Conservation (phyloP, 1,284 basidiomycete genomes). For the Testicularia cyperi region DNA sequence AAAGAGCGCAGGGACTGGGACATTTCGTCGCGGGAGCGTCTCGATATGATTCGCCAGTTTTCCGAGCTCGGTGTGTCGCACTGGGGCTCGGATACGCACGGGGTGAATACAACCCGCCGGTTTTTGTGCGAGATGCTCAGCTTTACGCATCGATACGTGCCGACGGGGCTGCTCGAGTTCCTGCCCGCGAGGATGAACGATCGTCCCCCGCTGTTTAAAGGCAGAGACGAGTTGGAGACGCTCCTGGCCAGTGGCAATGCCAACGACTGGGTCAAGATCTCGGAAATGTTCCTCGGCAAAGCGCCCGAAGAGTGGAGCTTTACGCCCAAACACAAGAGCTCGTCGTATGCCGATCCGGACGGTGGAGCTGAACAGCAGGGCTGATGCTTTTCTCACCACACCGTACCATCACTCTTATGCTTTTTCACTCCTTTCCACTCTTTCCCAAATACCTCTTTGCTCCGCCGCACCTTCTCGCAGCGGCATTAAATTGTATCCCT, state of each 20-base stretch:
- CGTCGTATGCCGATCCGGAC: conserved; percentile 20
- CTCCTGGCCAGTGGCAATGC: conserved; percentile 77
- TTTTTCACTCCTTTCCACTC: too few species aligned
- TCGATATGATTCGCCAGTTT: conserved; percentile 75
- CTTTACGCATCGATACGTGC: conserved; percentile 92
- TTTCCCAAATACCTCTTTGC: too few species aligned
- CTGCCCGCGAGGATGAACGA: conserved; percentile 85
- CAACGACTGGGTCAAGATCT: conserved; percentile 91
- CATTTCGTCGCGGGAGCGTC: conserved; percentile 83
- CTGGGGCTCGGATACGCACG: conserved; percentile 63
- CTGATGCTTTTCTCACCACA: too few species aligned
- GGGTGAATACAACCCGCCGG: conserved; percentile 86
- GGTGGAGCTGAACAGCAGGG: conserved; percentile 30
- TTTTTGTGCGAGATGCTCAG: conserved; percentile 93
- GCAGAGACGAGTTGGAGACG: conserved; percentile 79
- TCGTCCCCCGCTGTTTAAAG: conserved; percentile 79
- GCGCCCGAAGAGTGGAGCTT: conserved; percentile 68
- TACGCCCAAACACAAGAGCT: conserved; percentile 61
- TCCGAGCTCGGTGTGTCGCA: conserved; percentile 51
- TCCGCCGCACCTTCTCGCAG: too few species aligned
- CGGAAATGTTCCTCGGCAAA: conserved; percentile 86
- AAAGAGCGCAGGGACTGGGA: conserved; percentile 82
- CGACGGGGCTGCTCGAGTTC: conserved; percentile 85
- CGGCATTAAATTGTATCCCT: too few species aligned
- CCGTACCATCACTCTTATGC: too few species aligned